Evolutionary conservation across 495 filamentous ascomycete species (phyloP), one percentile per base, ranked within the genome.

Genomic region (Xylaria sp.): DNA sequence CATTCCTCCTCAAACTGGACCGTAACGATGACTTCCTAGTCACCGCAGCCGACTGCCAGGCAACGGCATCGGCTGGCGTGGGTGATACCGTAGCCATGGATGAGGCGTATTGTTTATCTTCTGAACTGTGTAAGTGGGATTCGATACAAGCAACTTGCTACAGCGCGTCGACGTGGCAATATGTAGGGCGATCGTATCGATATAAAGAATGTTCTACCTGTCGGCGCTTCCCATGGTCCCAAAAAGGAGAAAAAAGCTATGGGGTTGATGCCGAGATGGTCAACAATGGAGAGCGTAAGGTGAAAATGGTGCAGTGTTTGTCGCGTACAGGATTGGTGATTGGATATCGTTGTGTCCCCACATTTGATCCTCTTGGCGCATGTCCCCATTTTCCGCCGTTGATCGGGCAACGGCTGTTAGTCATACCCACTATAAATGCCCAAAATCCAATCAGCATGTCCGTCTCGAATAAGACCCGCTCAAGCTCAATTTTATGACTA

Each of bases 11-110:
- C 24, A 81, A 73, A 21, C 82, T 80, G n/a, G 82, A 81, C 70
- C 83, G 75, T 35, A 83, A 72, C 0, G 83, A 85, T 1, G 81
- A 80, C 61, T 83, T 82, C 63, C 83, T 75, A 26, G 78, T 77
- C 9, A 81, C 21, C 33, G 79, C 73, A 17, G 79, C 78, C 35
- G 80, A 79, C 26, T 81, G 74, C 67, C 78, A 46, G 6, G 73
- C 26, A 76, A 78, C n/a, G 74, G 73, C 66, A 75, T 76, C 52
- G 76, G 68, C 21, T 50, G 83, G 78, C 31, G 80, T 80, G 50
- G 80, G 81, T 50, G 79, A 82, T 74, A 78, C 73, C 33, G 80
- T 70, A 33, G 80, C 76, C 79, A 82, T 82, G 15, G 63, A 14
- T 40, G 37, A 61, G 19, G 15, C 35, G n/a, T 64, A 46, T 72